Evolutionary conservation across 169 alveolate genomes (phyloP), one percentile per base, ranked within the genome.

Genomic region (Plasmodium reichenowi): DNA sequence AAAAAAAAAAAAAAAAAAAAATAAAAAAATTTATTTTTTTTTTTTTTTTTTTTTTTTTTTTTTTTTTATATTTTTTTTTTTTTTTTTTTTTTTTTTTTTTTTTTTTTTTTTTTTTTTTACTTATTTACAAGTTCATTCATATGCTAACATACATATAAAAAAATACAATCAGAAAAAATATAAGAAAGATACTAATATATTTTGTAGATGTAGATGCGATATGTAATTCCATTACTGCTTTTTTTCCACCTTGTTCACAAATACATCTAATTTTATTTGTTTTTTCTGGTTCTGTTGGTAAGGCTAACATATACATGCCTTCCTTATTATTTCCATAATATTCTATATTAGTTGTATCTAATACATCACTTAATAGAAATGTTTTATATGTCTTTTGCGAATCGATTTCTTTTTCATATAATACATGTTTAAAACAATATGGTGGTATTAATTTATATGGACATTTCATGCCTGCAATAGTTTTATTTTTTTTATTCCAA

Each of bases 371-470:
- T 48, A 76, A 63, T 43, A 76, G 50, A 56, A 56, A 76, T 4
- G 88, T 67, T 12, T 76, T 47, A 76, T 20, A 76, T 24, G 15
- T 24, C 17, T 62, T 76, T 29, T 29, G 52, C 5, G 32, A 32
- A 9, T 63, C 66, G 43, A 32, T 20, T 24, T 45, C 24, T 63
- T 76, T 76, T 76, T 76, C 68, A 76, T 76, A 48, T 48, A 76
- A 10, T 22, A 76, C 68, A 54, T 76, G 88, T 43, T 64, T 76
- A 76, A 76, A 76, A 10, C 88, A 76, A 32, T 63, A 50, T 0
- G 68, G 48, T 24, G 88, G 88, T 2, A 56, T 76, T 76, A 76
- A 76, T 63, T 76, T 76, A 26, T 76, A 76, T 7, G 88, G 88
- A 17, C 88, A 76, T 54, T 63, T 76, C 6, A 76, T 22, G 1